Percentiles rank a stretch among this genome's conserved stretches.
phyloP scores from a whole-genome alignment of 179 eudicot genomes.

The Gypsophila paniculata region DNA sequence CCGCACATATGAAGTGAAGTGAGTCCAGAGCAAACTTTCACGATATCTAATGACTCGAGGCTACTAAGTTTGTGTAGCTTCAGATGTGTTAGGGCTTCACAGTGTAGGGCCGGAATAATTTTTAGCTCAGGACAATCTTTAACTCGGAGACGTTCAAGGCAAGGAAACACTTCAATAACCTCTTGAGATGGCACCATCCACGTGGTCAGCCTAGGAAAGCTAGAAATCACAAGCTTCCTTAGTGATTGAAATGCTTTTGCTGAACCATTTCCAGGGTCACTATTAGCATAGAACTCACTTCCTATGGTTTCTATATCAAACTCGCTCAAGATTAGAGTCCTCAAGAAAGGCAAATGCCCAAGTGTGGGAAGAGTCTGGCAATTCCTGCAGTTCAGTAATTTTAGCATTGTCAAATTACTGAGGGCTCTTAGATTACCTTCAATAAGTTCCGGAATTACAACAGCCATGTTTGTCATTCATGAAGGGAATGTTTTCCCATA shows the following conservation, averaged over 20 bases:
- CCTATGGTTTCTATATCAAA: conserved; percentile 4
- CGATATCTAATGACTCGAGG: conserved; percentile 2
- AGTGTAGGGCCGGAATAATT: not conserved
- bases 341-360: conserved; percentile 12
- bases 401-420: not conserved
- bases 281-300: not conserved
- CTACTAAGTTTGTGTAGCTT: not conserved
- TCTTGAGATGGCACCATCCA: conserved; percentile 2
- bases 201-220: not conserved
- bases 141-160: conserved; percentile 5
- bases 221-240: not conserved
- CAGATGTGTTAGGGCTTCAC: not conserved
- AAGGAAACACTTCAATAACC: conserved; percentile 1
- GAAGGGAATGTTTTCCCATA: conserved; percentile 4
- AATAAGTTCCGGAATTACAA: not conserved
- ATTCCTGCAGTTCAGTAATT: conserved; percentile 8
- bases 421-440: conserved; percentile 2
- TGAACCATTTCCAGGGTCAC: not conserved
- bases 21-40: conserved; percentile 7
- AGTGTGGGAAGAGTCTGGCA: conserved; percentile 22
- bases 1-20: conserved; percentile 4
- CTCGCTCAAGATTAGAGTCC: not conserved
- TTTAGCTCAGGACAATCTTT: not conserved
- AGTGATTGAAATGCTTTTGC: not conserved
- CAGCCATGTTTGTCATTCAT: conserved; percentile 21